phyloP scores from a whole-genome alignment of 768 basidiomycete genomes.

The Hirschioporus abietinus region DNA sequence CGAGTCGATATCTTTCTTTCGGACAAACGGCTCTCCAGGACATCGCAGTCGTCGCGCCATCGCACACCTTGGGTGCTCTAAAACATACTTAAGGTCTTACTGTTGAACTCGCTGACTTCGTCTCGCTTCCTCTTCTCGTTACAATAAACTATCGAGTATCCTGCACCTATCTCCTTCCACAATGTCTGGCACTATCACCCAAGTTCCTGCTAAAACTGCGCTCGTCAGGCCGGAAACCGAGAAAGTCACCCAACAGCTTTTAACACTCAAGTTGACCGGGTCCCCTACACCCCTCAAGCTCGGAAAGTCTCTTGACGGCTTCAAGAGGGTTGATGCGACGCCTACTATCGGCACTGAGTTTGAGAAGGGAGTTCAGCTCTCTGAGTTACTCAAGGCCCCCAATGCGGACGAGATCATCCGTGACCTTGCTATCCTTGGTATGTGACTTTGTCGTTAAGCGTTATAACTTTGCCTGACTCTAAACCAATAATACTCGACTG shows the following conservation, averaged over 20 bases:
- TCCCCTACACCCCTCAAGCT: background rate
- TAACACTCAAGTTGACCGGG: background rate
- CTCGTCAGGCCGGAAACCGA: background rate
- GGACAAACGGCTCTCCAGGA: background rate
- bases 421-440: slow-evolving; percentile 44
- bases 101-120: background rate
- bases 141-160: no score
- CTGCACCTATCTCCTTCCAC: background rate
- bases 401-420: slow-evolving; percentile 46
- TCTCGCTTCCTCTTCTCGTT: background rate
- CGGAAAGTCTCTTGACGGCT: slow-evolving; percentile 27
- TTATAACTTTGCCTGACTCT: no score
- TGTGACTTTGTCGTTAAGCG: slow-evolving; percentile 5
- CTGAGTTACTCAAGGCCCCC: slow-evolving; percentile 35
- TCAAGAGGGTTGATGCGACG: slow-evolving; percentile 37
- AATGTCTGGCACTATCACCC: slow-evolving; percentile 2
- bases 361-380: slow-evolving; percentile 40
- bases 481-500: background rate
- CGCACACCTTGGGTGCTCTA: background rate
- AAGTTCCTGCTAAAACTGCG: background rate
- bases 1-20: background rate
- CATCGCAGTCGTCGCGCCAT: background rate
- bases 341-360: slow-evolving; percentile 55
- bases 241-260: background rate
- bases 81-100: background rate